Conservation (phyloP, 306 rosid species). For the Dalbergia cochinchinensis region DNA sequence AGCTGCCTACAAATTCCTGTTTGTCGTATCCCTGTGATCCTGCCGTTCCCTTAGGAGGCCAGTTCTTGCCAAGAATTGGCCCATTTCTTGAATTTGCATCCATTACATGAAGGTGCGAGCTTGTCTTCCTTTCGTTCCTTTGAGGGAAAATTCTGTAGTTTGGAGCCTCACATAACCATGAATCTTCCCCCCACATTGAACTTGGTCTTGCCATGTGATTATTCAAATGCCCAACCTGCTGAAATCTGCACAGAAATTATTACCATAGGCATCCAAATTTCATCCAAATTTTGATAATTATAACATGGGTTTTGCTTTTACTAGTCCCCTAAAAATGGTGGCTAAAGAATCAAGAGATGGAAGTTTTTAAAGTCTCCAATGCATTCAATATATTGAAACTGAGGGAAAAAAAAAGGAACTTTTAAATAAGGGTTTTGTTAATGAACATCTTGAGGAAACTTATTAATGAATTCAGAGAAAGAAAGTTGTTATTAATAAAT, state of each 20-base stretch:
- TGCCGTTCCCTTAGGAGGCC: slow-evolving; percentile 41
- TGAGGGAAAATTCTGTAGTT: too few relatives aligned
- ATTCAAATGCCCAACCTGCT: slow-evolving; percentile 21
- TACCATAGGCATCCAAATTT: too few relatives aligned
- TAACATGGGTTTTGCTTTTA: too few relatives aligned
- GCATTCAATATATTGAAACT: too few relatives aligned
- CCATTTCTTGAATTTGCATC: slow-evolving; percentile 41
- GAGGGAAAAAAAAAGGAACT: too few relatives aligned
- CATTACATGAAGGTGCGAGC: slow-evolving; percentile 46
- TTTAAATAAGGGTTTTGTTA: too few relatives aligned
- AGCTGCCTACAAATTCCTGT: slow-evolving; percentile 31
- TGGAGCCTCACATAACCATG: neutral
- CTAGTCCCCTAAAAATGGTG: too few relatives aligned
- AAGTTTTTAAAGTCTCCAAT: too few relatives aligned
- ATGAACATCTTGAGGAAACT: too few relatives aligned
- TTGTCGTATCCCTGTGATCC: slow-evolving; percentile 34
- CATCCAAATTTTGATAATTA: neutral
- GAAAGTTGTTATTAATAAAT: too few relatives aligned
- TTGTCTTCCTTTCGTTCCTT: neutral
- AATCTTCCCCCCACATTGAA: slow-evolving; percentile 42
- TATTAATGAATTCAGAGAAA: too few relatives aligned
- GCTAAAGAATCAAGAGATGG: too few relatives aligned
- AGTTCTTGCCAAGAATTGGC: slow-evolving; percentile 41
- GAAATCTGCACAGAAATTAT: slow-evolving; percentile 43
- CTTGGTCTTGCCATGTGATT: slow-evolving; percentile 45